Evolutionary conservation across 1,284 basidiomycete genomes (phyloP).

Genomic region (Ceratobasidium theobromae): DNA sequence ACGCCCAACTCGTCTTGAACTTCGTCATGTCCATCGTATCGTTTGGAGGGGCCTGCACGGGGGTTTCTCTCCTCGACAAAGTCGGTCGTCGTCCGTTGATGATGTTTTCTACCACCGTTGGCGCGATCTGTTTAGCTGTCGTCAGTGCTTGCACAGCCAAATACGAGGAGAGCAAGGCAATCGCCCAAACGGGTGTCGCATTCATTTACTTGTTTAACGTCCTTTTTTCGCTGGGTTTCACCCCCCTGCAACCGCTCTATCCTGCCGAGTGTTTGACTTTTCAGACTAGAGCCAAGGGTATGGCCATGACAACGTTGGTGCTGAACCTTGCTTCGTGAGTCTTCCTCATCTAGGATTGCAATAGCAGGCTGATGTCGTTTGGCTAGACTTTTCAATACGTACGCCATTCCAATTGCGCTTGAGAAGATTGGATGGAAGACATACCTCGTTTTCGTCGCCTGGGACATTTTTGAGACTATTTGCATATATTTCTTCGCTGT

Average conservation of each 20-base stretch:
- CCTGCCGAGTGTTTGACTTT: constrained; percentile 42
- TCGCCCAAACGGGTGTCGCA: constrained; percentile 13
- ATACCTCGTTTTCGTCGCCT: constrained; percentile 37
- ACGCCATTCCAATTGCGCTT: constrained; percentile 37
- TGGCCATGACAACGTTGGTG: constrained; percentile 38
- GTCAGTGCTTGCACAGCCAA: constrained; percentile 17
- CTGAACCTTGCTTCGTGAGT: constrained; percentile 28
- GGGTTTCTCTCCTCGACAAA: constrained; percentile 7
- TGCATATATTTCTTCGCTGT: constrained; percentile 35
- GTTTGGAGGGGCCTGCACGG: constrained; percentile 28
- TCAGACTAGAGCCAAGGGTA: constrained; percentile 42
- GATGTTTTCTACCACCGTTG: constrained; percentile 26
- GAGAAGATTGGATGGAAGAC: constrained; percentile 38
- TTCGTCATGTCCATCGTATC: constrained; percentile 32
- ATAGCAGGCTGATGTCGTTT: background rate
- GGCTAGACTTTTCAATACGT: constrained; percentile 36
- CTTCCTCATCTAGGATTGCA: background rate
- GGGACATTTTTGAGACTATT: constrained; percentile 35
- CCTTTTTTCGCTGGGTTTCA: constrained; percentile 41
- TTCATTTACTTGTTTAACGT: constrained; percentile 29
- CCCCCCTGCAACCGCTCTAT: constrained; percentile 41
- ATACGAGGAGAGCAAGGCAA: constrained; percentile 10
- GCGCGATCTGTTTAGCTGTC: constrained; percentile 20
- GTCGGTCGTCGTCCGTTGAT: constrained; percentile 13
- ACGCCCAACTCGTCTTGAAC: constrained; percentile 28